These are phyloP conservation scores for Hypoxylon fragiforme DNA, from an alignment of 495 filamentous ascomycete genomes.

Conservation along the genomic window DNA sequence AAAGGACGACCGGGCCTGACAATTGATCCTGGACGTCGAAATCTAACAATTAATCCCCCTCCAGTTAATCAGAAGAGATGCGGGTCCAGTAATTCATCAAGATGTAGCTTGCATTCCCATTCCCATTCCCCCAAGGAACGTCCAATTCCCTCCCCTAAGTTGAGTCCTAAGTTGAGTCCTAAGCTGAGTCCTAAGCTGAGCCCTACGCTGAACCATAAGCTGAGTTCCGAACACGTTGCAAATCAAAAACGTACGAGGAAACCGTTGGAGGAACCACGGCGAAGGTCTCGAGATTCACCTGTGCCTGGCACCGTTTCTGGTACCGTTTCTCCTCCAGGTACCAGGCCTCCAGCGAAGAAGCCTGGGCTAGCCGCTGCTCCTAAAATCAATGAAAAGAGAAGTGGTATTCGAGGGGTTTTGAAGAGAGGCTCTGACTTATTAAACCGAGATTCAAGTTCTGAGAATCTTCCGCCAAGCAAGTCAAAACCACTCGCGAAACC, in stretches of 20 bases:
- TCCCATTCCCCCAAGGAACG: conserved; percentile 28
- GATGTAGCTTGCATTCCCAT: conserved; percentile 16
- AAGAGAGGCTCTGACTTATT: conserved; percentile 35
- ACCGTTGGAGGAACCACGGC: conserved; percentile 31
- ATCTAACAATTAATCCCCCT: too few species aligned
- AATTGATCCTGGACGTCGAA: too few species aligned
- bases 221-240: conserved; percentile 37
- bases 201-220: too few species aligned
- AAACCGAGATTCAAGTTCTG: conserved; percentile 36
- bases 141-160: background rate
- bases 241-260: conserved; percentile 51
- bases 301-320: conserved; percentile 10
- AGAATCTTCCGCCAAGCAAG: conserved; percentile 28
- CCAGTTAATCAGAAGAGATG: conserved; percentile 7
- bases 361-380: conserved; percentile 10
- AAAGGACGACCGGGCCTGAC: conserved; percentile 10
- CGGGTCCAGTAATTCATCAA: background rate
- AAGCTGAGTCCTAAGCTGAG: too few species aligned
- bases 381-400: conserved; percentile 36
- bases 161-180: too few species aligned
- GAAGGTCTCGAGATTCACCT: conserved; percentile 17
- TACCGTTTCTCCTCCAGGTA: conserved; percentile 23
- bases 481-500: conserved; percentile 22
- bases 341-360: conserved; percentile 35
- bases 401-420: conserved; percentile 38